Evolutionary conservation across 192 early-diverging fungal species (phyloP).

Genomic region (Backusella tuberculispora): DNA sequence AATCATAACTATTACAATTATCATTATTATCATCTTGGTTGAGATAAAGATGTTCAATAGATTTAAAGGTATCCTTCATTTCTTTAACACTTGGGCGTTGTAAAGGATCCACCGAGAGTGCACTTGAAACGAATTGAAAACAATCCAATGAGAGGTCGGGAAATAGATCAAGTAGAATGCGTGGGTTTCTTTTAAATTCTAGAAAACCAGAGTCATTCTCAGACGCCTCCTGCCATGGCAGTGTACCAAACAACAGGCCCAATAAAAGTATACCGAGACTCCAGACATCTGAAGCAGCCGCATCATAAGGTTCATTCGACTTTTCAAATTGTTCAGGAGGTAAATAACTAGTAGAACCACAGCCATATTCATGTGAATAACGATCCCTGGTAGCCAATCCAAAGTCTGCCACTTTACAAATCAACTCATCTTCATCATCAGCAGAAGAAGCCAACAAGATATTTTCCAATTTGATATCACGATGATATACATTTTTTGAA

Average conservation of each 20-base stretch:
- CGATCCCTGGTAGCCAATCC: slow-evolving; percentile 82
- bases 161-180: slow-evolving; percentile 50
- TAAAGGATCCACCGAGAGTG: slow-evolving; percentile 51
- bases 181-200: slow-evolving; percentile 53
- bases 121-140: slow-evolving; percentile 44
- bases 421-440: slow-evolving; percentile 24
- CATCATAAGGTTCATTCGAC: slow-evolving; percentile 43
- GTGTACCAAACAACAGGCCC: slow-evolving; percentile 75
- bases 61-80: slow-evolving; percentile 27
- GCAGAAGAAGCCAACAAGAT: slow-evolving; percentile 56
- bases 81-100: slow-evolving; percentile 43
- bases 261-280: slow-evolving; percentile 77
- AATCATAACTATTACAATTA: slow-evolving; percentile 21
- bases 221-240: slow-evolving; percentile 73
- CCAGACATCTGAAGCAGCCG: slow-evolving; percentile 78
- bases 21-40: slow-evolving; percentile 2
- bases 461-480: slow-evolving; percentile 97
- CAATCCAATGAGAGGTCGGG: slow-evolving; percentile 47
- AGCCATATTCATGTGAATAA: slow-evolving; percentile 82
- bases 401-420: slow-evolving; percentile 85
- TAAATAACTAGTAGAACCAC: slow-evolving; percentile 89
- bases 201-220: slow-evolving; percentile 49
- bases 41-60: slow-evolving; percentile 23
- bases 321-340: slow-evolving; percentile 69
- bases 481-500: slow-evolving; percentile 81